Evolutionary conservation across 2,329 filamentous ascomycete species (phyloP).

Genomic region (Aspergillus clavatus): DNA sequence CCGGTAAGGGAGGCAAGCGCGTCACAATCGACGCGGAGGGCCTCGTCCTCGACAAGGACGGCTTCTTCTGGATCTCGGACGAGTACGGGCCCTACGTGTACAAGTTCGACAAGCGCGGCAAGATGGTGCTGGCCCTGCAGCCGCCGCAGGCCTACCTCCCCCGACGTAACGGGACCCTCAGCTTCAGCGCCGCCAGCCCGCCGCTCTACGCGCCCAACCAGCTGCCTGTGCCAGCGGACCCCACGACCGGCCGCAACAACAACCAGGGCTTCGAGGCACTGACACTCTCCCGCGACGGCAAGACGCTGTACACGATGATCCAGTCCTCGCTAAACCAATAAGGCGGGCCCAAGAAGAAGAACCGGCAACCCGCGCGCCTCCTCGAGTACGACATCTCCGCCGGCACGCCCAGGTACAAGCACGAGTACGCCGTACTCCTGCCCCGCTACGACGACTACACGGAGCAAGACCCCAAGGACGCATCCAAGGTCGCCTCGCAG

Average conservation of each 20-base stretch:
- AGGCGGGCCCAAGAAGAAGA: slow-evolving; percentile 52
- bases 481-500: slow-evolving; percentile 57
- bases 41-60: slow-evolving; percentile 56
- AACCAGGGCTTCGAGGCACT: slow-evolving; percentile 73
- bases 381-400: slow-evolving; percentile 59
- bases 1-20: slow-evolving; percentile 55
- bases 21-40: slow-evolving; percentile 64
- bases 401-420: slow-evolving; percentile 44
- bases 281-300: slow-evolving; percentile 58
- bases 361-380: slow-evolving; percentile 56
- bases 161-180: slow-evolving; percentile 55
- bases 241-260: slow-evolving; percentile 60
- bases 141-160: slow-evolving; percentile 63
- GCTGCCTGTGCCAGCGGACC: slow-evolving; percentile 51
- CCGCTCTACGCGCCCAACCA: slow-evolving; percentile 54
- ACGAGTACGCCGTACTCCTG: slow-evolving; percentile 63
- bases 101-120: slow-evolving; percentile 55
- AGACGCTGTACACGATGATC: slow-evolving; percentile 59
- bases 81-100: slow-evolving; percentile 70
- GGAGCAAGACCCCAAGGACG: slow-evolving; percentile 42
- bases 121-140: slow-evolving; percentile 59
- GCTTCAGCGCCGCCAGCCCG: slow-evolving; percentile 61
- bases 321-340: slow-evolving; percentile 63
- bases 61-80: slow-evolving; percentile 64
- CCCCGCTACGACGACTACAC: slow-evolving; percentile 53